Base-by-base conservation (phyloP, 2,329 filamentous ascomycete species). In the Graphiopsis chlorocephala region DNA sequence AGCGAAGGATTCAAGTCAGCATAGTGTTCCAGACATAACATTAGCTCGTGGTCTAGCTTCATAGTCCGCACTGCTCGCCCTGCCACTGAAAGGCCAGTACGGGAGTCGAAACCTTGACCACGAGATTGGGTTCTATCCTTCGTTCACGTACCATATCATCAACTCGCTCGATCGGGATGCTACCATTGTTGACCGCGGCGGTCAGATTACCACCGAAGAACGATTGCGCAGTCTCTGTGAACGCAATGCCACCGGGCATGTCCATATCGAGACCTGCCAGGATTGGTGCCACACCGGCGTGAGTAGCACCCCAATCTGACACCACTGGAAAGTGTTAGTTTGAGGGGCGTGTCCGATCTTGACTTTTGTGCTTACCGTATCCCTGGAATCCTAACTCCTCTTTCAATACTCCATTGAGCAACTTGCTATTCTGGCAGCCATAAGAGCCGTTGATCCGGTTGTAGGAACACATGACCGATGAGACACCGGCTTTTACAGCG, bases 301-400 rank as follows among this genome's bases (percentile, higher is more conserved):
- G 69, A 23, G 69, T 70, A 14, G 72, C 73, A 23, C 69, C 60
- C 93, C 93, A 96, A 75, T 97, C 93, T 1, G 88, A 90, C 82
- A 95, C 90, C 15, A 95, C 86, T 70, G 85, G 31, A 90, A 25
- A 25, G 31, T 31, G 25, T 52, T 10, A 42, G 42, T 12, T 4
- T 35, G 8, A 23, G 3, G 3, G 42, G 15, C 31, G 20, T 31
- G 10, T 0, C n/a, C 29, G 3, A 20, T 33, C 5, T 12, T 12
- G 14, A 47, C 4, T 17, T 33, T 12, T 33, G 12, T 29, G 15
- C 59, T 15, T 62, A 62, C 61, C 66, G 31, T 76, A 87, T 72
- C 89, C 89, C 69, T 90, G 88, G 68, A 91, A 92, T 0, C 87
- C 88, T 48, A 92, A 81, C 76, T 92, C 90, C 47, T 89, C 86